Evolutionary conservation across 148 eudicot species (phyloP).

Genomic region (Limonium bicolor): DNA sequence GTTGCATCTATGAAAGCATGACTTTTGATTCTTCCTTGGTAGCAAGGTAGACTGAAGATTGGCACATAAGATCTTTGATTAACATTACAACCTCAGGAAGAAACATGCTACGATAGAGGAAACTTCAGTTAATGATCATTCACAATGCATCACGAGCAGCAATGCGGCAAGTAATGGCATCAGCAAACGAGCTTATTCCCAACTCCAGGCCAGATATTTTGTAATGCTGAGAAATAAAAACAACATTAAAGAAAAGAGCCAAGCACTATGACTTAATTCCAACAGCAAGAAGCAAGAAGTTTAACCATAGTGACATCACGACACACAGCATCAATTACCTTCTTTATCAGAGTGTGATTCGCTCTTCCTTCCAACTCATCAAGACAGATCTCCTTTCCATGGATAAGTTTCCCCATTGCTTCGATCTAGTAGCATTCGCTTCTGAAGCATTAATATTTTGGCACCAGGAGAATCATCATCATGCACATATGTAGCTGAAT

Average conservation of each 20-base stretch:
- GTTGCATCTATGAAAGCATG: too few relatives aligned
- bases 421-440: slow-evolving; percentile 12
- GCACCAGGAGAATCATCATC: not conserved
- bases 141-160: slow-evolving; percentile 85
- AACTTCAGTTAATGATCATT: too few relatives aligned
- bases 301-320: not conserved
- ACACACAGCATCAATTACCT: slow-evolving; percentile 26
- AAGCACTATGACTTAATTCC: not conserved
- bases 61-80: too few relatives aligned
- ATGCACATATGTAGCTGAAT: not conserved
- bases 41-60: too few relatives aligned
- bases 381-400: slow-evolving; percentile 64
- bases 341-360: slow-evolving; percentile 54
- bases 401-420: slow-evolving; percentile 29
- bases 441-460: too few relatives aligned
- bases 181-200: slow-evolving; percentile 56
- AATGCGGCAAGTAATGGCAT: slow-evolving; percentile 81
- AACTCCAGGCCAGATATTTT: slow-evolving; percentile 56
- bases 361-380: slow-evolving; percentile 59
- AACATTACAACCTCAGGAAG: too few relatives aligned
- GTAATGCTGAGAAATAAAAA: slow-evolving; percentile 42
- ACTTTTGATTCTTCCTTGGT: too few relatives aligned
- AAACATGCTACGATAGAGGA: too few relatives aligned
- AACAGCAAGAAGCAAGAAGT: not conserved
- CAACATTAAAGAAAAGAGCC: not conserved